Evolutionary conservation across 768 basidiomycete species (phyloP).

Genomic region (Vararia minispora): DNA sequence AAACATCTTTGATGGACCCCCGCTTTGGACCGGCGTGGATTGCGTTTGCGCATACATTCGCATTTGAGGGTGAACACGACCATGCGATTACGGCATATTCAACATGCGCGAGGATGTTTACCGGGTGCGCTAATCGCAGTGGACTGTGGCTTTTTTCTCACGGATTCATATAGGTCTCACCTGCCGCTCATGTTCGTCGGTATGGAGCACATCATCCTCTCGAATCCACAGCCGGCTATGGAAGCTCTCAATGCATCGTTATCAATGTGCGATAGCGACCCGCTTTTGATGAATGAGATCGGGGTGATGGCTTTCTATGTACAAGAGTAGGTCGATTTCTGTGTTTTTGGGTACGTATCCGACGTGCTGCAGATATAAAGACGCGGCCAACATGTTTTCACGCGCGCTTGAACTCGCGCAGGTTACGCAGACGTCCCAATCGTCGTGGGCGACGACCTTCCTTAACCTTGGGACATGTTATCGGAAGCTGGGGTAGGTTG

Average conservation of each 20-base stretch:
- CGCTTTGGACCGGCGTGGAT: conserved; percentile 96
- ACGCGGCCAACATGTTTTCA: conserved; percentile 61
- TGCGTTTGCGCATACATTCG: conserved; percentile 95
- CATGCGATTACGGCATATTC: conserved; percentile 98
- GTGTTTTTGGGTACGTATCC: neutral
- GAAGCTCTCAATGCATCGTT: conserved; percentile 82
- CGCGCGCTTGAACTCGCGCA: conserved; percentile 72
- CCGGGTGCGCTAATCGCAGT: conserved; percentile 48
- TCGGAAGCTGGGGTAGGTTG: conserved; percentile 63
- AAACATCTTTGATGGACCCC: conserved; percentile 94
- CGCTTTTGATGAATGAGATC: conserved; percentile 82
- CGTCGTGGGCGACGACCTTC: conserved; percentile 82
- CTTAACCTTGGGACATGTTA: conserved; percentile 87
- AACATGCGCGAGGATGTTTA: conserved; percentile 90
- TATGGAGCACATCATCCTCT: conserved; percentile 94
- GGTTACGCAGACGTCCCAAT: conserved; percentile 75
- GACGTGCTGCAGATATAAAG: conserved; percentile 46
- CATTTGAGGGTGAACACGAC: conserved; percentile 95
- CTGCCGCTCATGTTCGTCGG: conserved; percentile 92
- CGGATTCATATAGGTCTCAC: conserved; percentile 62
- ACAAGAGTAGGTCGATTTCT: conserved; percentile 48
- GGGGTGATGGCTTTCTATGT: conserved; percentile 90
- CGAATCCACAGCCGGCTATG: conserved; percentile 69
- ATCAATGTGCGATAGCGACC: conserved; percentile 77
- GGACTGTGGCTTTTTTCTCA: conserved; percentile 1